These are phyloP conservation scores for Reticulascus tulasneorum DNA, from an alignment of 2,329 filamentous ascomycete genomes.

Conservation along the genomic window DNA sequence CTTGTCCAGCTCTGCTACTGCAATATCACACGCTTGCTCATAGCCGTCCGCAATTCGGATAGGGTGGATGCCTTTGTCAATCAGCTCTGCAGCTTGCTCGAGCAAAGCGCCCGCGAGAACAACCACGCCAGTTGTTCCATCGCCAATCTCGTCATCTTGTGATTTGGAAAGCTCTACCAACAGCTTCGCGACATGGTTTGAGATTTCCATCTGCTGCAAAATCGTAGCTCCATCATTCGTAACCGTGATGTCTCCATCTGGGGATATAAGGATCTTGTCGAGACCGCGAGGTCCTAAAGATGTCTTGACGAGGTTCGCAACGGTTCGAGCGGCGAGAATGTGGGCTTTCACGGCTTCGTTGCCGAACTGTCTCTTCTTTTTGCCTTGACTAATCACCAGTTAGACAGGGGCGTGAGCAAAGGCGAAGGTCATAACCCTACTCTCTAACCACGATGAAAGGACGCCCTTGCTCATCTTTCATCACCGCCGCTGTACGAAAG, in stretches of 20 bases:
- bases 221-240: slow-evolving; percentile 99
- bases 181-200: slow-evolving; percentile 96
- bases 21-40: slow-evolving; percentile 95
- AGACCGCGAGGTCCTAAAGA: slow-evolving; percentile 93
- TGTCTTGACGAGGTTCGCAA: slow-evolving; percentile 95
- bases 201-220: slow-evolving; percentile 96
- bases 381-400: slow-evolving; percentile 82
- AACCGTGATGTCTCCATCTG: slow-evolving; percentile 97
- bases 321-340: slow-evolving; percentile 92
- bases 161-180: slow-evolving; percentile 97
- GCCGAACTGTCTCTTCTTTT: slow-evolving; percentile 94
- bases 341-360: slow-evolving; percentile 98
- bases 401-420: slow-evolving; percentile 18
- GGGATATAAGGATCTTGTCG: slow-evolving; percentile 98
- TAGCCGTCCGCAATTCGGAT: slow-evolving; percentile 98
- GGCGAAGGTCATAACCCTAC: slow-evolving; percentile 49
- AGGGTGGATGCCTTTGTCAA: slow-evolving; percentile 99
- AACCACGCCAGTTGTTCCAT: slow-evolving; percentile 96
- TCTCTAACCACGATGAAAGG: slow-evolving; percentile 98
- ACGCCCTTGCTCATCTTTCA: slow-evolving; percentile 96
- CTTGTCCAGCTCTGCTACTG: slow-evolving; percentile 83
- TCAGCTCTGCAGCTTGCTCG: slow-evolving; percentile 94
- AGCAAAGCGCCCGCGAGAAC: slow-evolving; percentile 91
- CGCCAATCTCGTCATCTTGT: slow-evolving; percentile 97
- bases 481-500: slow-evolving; percentile 55